Base-by-base conservation (phyloP, 257 asterid species). In the Gynochthodes officinalis region DNA sequence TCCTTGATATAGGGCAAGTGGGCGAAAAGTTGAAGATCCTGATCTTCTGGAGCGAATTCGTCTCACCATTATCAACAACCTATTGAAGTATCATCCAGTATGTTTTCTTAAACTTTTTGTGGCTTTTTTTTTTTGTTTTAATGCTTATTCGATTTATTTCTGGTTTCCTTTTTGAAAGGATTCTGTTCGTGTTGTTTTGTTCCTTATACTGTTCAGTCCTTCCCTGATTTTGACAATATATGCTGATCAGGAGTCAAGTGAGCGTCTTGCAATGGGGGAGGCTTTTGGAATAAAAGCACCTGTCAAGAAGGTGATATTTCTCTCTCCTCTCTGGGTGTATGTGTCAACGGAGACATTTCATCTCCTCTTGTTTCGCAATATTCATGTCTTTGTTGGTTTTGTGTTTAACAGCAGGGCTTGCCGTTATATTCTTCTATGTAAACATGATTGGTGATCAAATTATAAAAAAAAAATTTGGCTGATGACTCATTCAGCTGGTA, bases 21-120 rank as follows among this genome's bases (percentile, higher is more conserved):
- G 98, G 54, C 95, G 97, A 71, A 95, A 90, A 85, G 93, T 92
- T 72, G 92, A 87, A 77, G 97, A 95, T 62, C 97, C 99, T 72
- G 98, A 90, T 87, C 88, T 95, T 76, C 79, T 95, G 93, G 99
- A 95, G 84, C 85, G 90, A 82, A 89, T 95, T 83, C 99, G 99
- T 69, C 76, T 95, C 82, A 89, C 98, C 83, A 95, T 95, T 67
- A 89, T 95, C 81, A 90, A 82, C 85, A 95, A 95, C 82, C 89
- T 95, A 65, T 90, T 95, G 48, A 95, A 88, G 78, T 95, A 87
- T 84, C 99, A 95, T 75, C 99, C 99, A 8, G 99, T 95, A 91
- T 70, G 90, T 84, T 75, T n/a, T 78, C 50, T 73, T 69, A 40
- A 64, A 3, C 3, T 64, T n/a, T n/a, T 16, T 35, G 46, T 37